A percentile compares a stretch with the other conserved stretches of the same genome.
Evolutionary conservation across 1,284 basidiomycete genomes (phyloP).

Genomic region (Microbotryum scabiosae): DNA sequence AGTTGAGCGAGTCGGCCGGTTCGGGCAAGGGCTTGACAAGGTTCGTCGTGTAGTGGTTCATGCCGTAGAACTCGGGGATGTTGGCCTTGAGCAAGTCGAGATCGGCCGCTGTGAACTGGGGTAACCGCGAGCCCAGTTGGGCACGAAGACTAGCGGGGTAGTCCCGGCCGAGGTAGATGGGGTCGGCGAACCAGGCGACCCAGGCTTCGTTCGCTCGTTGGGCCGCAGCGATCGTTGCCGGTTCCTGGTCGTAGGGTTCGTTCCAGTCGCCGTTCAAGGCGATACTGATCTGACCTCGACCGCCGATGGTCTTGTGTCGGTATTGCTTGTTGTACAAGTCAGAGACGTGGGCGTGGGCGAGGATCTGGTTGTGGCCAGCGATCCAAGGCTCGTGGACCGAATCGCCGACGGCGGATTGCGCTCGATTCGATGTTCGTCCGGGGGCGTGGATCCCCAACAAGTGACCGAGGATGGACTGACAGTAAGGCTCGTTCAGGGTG

Average conservation of each 20-base stretch:
- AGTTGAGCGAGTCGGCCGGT: slow-evolving; percentile 56
- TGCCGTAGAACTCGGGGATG: slow-evolving; percentile 44
- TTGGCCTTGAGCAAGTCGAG: not conserved
- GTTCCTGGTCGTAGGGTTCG: slow-evolving; percentile 49
- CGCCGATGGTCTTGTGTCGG: slow-evolving; percentile 46
- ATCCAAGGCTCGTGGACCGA: slow-evolving; percentile 63
- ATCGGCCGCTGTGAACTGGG: slow-evolving; percentile 54
- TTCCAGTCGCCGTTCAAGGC: slow-evolving; percentile 65
- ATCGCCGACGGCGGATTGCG: slow-evolving; percentile 51
- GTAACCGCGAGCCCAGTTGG: slow-evolving; percentile 57
- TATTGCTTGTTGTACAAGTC: slow-evolving; percentile 58
- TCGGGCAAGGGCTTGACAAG: slow-evolving; percentile 47
- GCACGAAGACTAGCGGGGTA: slow-evolving; percentile 58
- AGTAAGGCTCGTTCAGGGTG: slow-evolving; percentile 48
- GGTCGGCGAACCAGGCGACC: slow-evolving; percentile 17
- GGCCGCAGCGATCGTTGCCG: slow-evolving; percentile 56
- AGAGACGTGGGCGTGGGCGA: slow-evolving; percentile 59
- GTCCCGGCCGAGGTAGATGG: slow-evolving; percentile 39
- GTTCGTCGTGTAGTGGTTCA: slow-evolving; percentile 66
- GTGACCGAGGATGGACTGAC: slow-evolving; percentile 60
- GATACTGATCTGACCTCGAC: slow-evolving; percentile 56
- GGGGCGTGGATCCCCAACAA: slow-evolving; percentile 54
- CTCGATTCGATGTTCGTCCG: slow-evolving; percentile 56
- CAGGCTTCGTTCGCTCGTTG: slow-evolving; percentile 14
- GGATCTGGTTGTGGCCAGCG: slow-evolving; percentile 58